Conservation (phyloP, 768 basidiomycete genomes). For the Mycena kentingensis region DNA sequence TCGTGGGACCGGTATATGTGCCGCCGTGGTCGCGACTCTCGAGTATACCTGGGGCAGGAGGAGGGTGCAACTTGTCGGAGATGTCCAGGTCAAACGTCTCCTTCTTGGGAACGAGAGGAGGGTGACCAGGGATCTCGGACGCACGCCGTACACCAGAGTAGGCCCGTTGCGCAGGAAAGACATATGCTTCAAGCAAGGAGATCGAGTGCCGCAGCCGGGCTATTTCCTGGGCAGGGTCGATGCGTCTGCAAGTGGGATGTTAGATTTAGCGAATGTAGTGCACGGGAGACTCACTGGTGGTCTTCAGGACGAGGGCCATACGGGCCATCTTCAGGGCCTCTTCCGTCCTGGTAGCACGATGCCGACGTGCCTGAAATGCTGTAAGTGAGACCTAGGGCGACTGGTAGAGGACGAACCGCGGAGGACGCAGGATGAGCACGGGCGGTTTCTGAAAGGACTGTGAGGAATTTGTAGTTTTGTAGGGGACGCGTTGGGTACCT, state of each 20-base stretch:
- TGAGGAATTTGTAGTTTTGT: background rate
- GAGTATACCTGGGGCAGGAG: constrained; percentile 62
- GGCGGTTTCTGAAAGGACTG: constrained; percentile 61
- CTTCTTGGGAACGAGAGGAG: constrained; percentile 52
- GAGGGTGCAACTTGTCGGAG: constrained; percentile 41
- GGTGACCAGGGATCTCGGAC: constrained; percentile 39
- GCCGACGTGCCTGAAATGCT: constrained; percentile 66
- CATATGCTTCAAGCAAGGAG: constrained; percentile 63
- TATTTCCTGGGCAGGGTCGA: constrained; percentile 69
- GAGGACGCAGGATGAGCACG: constrained; percentile 86
- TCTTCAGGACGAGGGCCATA: constrained; percentile 60
- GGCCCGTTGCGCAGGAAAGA: constrained; percentile 47
- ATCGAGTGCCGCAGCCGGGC: constrained; percentile 69
- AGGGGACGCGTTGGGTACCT: constrained; percentile 40
- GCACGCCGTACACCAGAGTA: constrained; percentile 36
- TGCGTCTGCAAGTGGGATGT: constrained; percentile 35
- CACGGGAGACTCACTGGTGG: constrained; percentile 47
- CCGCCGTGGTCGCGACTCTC: constrained; percentile 68
- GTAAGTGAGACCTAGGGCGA: constrained; percentile 14
- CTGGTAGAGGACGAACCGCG: constrained; percentile 53
- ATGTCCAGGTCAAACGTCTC: constrained; percentile 51
- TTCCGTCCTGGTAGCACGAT: constrained; percentile 76
- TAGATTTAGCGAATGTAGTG: constrained; percentile 18
- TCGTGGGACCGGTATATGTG: constrained; percentile 79
- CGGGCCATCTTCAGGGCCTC: constrained; percentile 61